phyloP scores from a whole-genome alignment of 2,329 filamentous ascomycete genomes.

The Hypoxylon sp. region DNA sequence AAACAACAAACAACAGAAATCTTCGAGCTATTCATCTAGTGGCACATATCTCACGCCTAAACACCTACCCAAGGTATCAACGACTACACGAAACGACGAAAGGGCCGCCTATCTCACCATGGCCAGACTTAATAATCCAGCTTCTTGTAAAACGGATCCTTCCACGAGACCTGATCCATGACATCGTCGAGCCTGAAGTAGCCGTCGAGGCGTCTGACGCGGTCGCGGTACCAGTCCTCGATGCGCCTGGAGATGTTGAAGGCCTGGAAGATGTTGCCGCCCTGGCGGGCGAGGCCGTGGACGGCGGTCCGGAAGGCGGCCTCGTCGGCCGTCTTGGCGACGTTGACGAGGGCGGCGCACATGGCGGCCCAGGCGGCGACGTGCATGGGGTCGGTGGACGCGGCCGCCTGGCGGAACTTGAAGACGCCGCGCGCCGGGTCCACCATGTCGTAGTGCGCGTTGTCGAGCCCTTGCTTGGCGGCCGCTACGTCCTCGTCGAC shows the following conservation, averaged over 20 bases:
- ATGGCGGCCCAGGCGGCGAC: constrained; percentile 12
- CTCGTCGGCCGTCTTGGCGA: not conserved
- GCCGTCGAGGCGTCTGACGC: not conserved
- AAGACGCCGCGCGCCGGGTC: constrained; percentile 31
- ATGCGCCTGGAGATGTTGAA: not conserved
- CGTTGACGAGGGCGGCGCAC: constrained; percentile 1
- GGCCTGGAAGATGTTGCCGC: not conserved
- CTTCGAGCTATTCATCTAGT: too few species aligned
- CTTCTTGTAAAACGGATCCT: constrained; percentile 18
- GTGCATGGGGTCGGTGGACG: constrained; percentile 9
- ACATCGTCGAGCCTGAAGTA: not conserved
- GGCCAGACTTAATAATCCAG: too few species aligned
- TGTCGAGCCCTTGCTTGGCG: not conserved
- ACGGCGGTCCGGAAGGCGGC: not conserved
- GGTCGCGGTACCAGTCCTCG: not conserved
- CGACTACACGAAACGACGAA: too few species aligned
- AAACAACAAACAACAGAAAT: too few species aligned
- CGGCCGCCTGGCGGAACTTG: constrained; percentile 33
- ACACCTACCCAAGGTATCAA: too few species aligned
- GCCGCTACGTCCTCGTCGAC: not conserved
- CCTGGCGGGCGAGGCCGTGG: not conserved
- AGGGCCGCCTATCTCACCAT: too few species aligned
- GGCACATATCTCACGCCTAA: too few species aligned
- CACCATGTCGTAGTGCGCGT: constrained; percentile 2
- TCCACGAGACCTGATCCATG: constrained; percentile 5